A percentile compares a stretch with the other conserved stretches of the same genome.
Conservation (phyloP, 768 basidiomycete species). For the Rhodotorula babjevae region DNA sequence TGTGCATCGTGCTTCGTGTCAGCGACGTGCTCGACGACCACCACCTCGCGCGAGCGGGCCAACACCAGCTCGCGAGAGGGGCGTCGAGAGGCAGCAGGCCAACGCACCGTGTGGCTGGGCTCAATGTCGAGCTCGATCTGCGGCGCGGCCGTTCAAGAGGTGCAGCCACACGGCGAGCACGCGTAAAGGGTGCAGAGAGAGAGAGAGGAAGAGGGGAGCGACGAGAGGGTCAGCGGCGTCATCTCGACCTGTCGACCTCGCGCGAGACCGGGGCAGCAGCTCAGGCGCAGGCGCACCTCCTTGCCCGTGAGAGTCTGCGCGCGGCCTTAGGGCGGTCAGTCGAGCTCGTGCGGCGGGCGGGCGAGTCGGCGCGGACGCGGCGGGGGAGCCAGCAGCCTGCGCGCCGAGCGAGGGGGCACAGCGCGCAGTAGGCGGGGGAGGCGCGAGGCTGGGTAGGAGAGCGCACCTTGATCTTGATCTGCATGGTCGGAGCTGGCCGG, state of each 20-base stretch:
- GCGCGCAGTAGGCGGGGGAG: neutral
- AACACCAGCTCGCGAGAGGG: too few species aligned
- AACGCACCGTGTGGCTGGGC: conserved; percentile 22
- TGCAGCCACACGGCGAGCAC: too few species aligned
- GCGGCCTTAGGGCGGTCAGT: neutral
- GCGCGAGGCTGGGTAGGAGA: neutral
- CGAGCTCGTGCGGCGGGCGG: neutral
- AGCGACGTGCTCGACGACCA: too few species aligned
- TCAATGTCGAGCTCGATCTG: conserved; percentile 26
- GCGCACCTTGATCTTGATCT: conserved; percentile 83
- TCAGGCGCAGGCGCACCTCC: conserved; percentile 58
- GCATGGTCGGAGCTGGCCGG: conserved; percentile 51
- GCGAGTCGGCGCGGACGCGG: neutral
- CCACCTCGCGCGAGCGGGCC: too few species aligned
- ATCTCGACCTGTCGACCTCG: neutral
- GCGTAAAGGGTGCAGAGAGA: too few species aligned
- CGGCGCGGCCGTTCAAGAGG: too few species aligned
- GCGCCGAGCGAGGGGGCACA: neutral
- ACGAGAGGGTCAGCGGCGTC: neutral
- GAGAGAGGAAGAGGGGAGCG: neutral
- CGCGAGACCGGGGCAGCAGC: conserved; percentile 15
- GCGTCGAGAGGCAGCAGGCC: too few species aligned
- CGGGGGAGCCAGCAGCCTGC: neutral
- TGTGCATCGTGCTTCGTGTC: too few species aligned
- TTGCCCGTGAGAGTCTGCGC: conserved; percentile 88